phyloP scores from a whole-genome alignment of 2,329 filamentous ascomycete species.

The Akanthomyces lecanii region DNA sequence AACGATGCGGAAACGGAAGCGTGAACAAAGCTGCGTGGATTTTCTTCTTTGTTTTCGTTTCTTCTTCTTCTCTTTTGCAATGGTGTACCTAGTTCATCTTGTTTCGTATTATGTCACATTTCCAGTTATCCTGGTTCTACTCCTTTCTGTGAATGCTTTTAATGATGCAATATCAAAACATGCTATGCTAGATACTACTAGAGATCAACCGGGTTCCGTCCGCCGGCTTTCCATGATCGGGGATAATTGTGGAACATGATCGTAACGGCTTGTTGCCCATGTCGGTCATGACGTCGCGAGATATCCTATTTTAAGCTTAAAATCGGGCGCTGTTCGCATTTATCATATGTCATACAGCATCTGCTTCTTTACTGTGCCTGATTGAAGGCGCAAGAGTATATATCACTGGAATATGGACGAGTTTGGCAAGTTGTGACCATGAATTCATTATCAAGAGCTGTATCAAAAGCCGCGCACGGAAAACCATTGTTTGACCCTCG shows the following conservation, averaged over 20 bases:
- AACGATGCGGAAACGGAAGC: too few relatives aligned
- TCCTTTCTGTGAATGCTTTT: neutral
- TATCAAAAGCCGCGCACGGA: constrained; percentile 9
- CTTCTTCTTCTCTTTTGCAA: neutral
- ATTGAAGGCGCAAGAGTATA: neutral
- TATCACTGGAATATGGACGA: neutral
- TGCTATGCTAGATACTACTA: too few relatives aligned
- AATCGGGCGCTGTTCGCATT: neutral
- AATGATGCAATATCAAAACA: too few relatives aligned
- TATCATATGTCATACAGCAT: neutral
- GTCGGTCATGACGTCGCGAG: too few relatives aligned
- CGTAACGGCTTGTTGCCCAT: too few relatives aligned
- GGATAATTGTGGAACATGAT: too few relatives aligned
- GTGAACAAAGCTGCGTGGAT: neutral
- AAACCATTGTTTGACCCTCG: neutral
- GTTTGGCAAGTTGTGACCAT: constrained; percentile 6
- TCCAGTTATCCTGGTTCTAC: neutral
- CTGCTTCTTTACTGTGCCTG: neutral
- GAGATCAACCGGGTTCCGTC: too few relatives aligned
- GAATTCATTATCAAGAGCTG: constrained; percentile 9
- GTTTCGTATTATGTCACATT: neutral
- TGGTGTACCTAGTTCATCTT: neutral
- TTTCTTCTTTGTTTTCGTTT: neutral
- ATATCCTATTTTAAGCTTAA: neutral
- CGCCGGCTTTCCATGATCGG: too few relatives aligned